phyloP scores from a whole-genome alignment of 257 asterid species.

The Verbascum thapsus region DNA sequence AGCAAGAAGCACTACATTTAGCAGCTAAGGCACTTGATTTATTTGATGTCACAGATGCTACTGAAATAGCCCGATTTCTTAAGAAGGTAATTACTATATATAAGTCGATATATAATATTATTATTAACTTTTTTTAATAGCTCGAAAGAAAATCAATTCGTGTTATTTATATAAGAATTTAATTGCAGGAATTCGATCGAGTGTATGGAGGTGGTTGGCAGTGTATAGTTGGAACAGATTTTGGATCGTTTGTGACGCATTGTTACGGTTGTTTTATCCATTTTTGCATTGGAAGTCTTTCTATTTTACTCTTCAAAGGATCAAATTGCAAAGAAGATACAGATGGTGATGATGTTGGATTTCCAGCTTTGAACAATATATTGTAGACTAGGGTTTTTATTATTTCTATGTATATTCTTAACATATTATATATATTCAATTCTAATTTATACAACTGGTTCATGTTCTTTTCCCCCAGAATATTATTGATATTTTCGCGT shows the following conservation, averaged over 20 bases:
- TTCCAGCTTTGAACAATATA: slow-evolving; percentile 31
- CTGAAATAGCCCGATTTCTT: slow-evolving; percentile 75
- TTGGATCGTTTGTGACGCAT: slow-evolving; percentile 91
- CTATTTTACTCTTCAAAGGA: slow-evolving; percentile 75
- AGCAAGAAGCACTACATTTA: slow-evolving; percentile 71
- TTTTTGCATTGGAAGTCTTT: slow-evolving; percentile 67
- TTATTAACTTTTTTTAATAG: no score
- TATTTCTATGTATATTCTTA: no score
- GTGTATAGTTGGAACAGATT: slow-evolving; percentile 87
- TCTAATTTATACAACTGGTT: no score
- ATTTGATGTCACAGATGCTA: slow-evolving; percentile 85
- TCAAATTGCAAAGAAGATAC: slow-evolving; percentile 41
- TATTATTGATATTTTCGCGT: no score
- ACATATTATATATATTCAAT: no score
- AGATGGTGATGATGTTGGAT: slow-evolving; percentile 26
- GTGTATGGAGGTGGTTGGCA: slow-evolving; percentile 80
- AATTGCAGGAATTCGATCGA: slow-evolving; percentile 69
- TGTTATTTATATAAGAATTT: no score
- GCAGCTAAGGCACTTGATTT: slow-evolving; percentile 86
- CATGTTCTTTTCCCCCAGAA: no score
- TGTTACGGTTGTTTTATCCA: slow-evolving; percentile 80
- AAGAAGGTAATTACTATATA: slow-evolving; percentile 80
- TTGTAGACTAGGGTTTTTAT: background rate
- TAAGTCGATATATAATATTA: no score
- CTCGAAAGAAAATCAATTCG: no score